Conservation (phyloP, 805 yeast genomes). For the Spathaspora sp. region DNA sequence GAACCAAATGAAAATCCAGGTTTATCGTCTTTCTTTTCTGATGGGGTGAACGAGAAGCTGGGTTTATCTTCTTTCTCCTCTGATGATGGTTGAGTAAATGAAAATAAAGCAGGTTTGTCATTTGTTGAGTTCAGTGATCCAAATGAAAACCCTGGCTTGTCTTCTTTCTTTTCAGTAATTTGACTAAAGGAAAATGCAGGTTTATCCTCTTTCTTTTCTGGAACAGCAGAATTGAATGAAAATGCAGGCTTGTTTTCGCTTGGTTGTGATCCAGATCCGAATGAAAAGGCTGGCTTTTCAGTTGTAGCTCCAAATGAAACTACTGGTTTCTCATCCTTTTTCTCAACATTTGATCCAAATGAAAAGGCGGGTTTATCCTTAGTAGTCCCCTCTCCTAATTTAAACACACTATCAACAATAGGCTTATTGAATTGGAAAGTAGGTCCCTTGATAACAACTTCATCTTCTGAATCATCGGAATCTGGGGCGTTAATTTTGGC, state of each 20-base stretch:
- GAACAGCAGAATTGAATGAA: slow-evolving; percentile 12
- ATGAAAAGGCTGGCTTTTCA: slow-evolving; percentile 1
- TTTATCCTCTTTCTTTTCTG: slow-evolving; percentile 4
- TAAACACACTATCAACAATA: slow-evolving; percentile 33
- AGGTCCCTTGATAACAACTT: slow-evolving; percentile 72
- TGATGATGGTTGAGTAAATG: slow-evolving; percentile 6
- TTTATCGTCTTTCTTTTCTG: slow-evolving; percentile 1
- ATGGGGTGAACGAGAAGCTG: neutral
- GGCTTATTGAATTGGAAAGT: slow-evolving; percentile 45
- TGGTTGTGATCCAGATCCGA: neutral
- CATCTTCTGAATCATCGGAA: slow-evolving; percentile 57
- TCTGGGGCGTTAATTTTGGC: slow-evolving; percentile 17
- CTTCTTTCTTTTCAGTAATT: neutral
- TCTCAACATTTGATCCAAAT: slow-evolving; percentile 2
- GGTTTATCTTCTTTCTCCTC: slow-evolving; percentile 5
- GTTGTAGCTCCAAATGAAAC: neutral
- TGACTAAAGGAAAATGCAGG: slow-evolving; percentile 12
- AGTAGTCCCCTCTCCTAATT: slow-evolving; percentile 7
- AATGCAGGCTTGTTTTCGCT: slow-evolving; percentile 12
- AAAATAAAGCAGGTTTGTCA: slow-evolving; percentile 11
- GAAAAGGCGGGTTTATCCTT: slow-evolving; percentile 1
- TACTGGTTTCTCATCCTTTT: neutral
- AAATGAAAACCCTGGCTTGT: neutral
- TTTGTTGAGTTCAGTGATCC: neutral
- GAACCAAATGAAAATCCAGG: slow-evolving; percentile 17